phyloP scores from a whole-genome alignment of 2,329 filamentous ascomycete species.

The Fusarium decemcellulare region DNA sequence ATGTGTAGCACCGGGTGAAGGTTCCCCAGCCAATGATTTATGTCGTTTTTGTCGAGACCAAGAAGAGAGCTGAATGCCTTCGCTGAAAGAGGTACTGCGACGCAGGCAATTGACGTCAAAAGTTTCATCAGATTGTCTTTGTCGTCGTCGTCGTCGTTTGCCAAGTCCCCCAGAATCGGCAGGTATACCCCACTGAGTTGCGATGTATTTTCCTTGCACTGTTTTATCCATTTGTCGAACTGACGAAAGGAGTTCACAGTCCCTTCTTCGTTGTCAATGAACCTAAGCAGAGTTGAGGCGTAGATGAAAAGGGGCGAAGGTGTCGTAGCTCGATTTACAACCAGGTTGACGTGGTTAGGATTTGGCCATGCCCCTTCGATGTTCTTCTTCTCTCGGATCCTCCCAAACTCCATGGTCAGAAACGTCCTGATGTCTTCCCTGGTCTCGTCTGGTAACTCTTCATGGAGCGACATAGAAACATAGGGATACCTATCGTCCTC shows the following conservation, averaged over 20 bases:
- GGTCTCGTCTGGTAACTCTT: no score
- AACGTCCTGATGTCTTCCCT: no score
- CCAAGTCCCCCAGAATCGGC: neutral
- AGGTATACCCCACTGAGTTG: constrained; percentile 6
- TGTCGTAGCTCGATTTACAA: no score
- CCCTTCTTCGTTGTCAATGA: neutral
- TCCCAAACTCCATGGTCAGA: no score
- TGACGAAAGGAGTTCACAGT: neutral
- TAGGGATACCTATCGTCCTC: no score
- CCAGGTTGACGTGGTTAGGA: no score
- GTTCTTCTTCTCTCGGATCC: no score
- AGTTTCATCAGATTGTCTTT: neutral
- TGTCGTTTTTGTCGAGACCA: neutral
- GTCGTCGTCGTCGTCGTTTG: neutral
- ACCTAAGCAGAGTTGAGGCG: neutral
- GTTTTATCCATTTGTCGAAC: constrained; percentile 2
- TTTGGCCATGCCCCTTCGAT: no score
- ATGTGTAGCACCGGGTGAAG: constrained; percentile 1
- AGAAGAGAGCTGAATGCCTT: neutral
- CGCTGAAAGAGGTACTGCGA: neutral
- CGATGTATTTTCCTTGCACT: neutral
- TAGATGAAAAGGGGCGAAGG: no score
- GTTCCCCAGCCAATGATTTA: neutral
- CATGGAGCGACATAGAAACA: no score
- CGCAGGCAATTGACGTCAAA: neutral